Conservation (phyloP, 2,329 filamentous ascomycete genomes). For the Leptosphaerulina australis region DNA sequence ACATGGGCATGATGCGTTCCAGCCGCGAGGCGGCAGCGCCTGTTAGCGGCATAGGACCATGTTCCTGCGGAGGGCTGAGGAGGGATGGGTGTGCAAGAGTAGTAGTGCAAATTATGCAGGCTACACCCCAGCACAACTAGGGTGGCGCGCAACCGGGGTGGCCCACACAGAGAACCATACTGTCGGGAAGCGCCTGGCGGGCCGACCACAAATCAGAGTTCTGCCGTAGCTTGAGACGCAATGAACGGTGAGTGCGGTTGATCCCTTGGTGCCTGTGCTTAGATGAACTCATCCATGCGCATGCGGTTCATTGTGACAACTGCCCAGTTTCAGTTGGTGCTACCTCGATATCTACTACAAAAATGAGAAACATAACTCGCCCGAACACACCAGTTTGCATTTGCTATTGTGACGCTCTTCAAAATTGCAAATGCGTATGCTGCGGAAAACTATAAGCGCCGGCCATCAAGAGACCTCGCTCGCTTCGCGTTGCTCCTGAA, state of each 20-base stretch:
- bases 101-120: slow-evolving; percentile 25
- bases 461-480: slow-evolving; percentile 43
- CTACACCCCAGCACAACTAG: slow-evolving; percentile 19
- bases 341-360: neutral
- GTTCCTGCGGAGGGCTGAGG: slow-evolving; percentile 35
- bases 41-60: slow-evolving; percentile 44
- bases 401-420: neutral
- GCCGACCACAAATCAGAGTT: slow-evolving; percentile 43
- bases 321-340: neutral
- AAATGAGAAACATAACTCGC: slow-evolving; percentile 3
- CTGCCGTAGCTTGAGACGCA: slow-evolving; percentile 39
- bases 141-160: slow-evolving; percentile 33
- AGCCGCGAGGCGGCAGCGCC: slow-evolving; percentile 46
- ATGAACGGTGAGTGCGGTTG: slow-evolving; percentile 29
- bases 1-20: slow-evolving; percentile 29
- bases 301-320: neutral
- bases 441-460: slow-evolving; percentile 44
- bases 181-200: slow-evolving; percentile 44
- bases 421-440: slow-evolving; percentile 16
- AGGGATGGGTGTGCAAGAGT: slow-evolving; percentile 25
- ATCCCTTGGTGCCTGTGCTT: slow-evolving; percentile 16
- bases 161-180: slow-evolving; percentile 28
- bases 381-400: neutral
- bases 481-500: slow-evolving; percentile 44
- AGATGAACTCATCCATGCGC: slow-evolving; percentile 8